These are phyloP conservation scores for Solanum arcanum DNA, from an alignment of 257 asterid genomes.

Conservation along the genomic window DNA sequence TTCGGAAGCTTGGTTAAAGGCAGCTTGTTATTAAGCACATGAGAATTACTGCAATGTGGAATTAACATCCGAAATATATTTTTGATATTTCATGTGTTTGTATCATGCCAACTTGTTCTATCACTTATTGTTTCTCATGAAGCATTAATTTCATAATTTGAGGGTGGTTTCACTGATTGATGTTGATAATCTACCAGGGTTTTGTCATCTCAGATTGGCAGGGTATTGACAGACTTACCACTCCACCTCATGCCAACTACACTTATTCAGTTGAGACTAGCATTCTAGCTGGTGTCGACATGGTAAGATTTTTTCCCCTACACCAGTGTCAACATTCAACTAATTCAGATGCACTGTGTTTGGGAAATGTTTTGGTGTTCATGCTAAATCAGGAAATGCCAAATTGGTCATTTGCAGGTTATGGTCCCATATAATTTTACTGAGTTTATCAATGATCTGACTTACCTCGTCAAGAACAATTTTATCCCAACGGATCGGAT, in stretches of 20 bases:
- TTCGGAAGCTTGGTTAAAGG: not conserved
- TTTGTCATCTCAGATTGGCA: slow-evolving; percentile 88
- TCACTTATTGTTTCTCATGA: not conserved
- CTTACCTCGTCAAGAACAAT: slow-evolving; percentile 51
- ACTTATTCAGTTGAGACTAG: slow-evolving; percentile 68
- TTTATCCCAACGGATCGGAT: slow-evolving; percentile 57
- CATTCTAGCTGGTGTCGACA: slow-evolving; percentile 75
- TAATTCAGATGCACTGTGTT: not conserved
- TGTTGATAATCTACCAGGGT: slow-evolving; percentile 40
- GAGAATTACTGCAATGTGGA: not conserved
- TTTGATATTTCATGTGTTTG: not conserved
- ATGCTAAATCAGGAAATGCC: not conserved
- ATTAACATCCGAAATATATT: not conserved
- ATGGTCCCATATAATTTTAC: slow-evolving; percentile 69
- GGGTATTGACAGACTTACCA: slow-evolving; percentile 70
- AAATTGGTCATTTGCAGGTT: slow-evolving; percentile 35
- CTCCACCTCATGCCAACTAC: slow-evolving; percentile 70
- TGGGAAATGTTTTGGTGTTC: not conserved
- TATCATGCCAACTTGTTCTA: not conserved
- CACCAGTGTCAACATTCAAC: not conserved
- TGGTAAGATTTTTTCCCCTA: slow-evolving; percentile 28
- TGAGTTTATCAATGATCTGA: slow-evolving; percentile 68
- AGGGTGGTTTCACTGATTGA: not conserved
- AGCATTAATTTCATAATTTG: not conserved
- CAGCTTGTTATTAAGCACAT: not conserved